Base-by-base conservation (phyloP, 192 early-diverging fungal species). In the Coemansia sp. region DNA sequence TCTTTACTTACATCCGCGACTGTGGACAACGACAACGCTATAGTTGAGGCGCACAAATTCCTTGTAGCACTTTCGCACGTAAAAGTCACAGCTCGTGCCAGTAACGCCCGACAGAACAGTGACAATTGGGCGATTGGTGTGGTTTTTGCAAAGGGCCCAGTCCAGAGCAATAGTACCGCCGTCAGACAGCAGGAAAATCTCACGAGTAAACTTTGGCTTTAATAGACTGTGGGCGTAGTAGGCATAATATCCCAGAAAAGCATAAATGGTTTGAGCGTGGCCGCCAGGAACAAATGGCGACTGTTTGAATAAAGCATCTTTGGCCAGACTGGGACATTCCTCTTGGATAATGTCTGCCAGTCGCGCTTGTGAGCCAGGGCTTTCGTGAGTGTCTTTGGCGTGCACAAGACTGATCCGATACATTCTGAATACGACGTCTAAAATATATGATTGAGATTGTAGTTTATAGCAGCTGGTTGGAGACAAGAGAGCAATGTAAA, bases 91-190 rank as follows among this genome's bases (percentile, higher is more conserved):
- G 53, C 89, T 92, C 16, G 93, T 93, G 43, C 96, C 96, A 5
- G 94, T 96, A 24, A 98, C 80, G 14, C 96, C 94, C 58, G 96
- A 95, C 5, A 93, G 68, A 20, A 94, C 84, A 2, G 95, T 85
- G 35, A 96, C 66, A 24, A 88, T 90, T 1, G 94, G 93, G 8
- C 86, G 84, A 49, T 83, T 69, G 20, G 77, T 75, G 26, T 82
- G 73, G 27, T 72, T 62, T 6, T 82, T 49, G 10, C 82, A 74
- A 9, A 89, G 89, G 1, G 88, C 81, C 94, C 94, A 98, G 72
- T 98, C 96, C 32, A 96, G 62, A 8, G 91, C 83, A 57, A 93
- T 74, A 19, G 86, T 85, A 50, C 96, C 96, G 20, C 94, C 94
- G 61, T 98, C 94, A 2, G 87, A 86, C 7, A 92, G 83, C n/a